phyloP scores from a whole-genome alignment of 768 basidiomycete species.

The Cystofilobasidium macerans region DNA sequence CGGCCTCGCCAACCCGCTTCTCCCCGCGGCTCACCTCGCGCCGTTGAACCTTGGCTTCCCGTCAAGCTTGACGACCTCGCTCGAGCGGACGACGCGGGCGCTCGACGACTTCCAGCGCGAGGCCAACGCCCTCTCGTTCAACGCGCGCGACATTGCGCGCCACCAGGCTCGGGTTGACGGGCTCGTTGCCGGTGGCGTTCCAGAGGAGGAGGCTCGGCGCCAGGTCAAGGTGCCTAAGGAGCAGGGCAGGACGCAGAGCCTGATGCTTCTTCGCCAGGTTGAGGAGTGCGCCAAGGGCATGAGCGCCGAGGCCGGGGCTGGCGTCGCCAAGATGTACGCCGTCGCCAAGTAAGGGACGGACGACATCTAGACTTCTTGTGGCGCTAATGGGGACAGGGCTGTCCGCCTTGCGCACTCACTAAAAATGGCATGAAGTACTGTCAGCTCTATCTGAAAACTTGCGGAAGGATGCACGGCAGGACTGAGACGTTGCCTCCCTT shows the following conservation, averaged over 20 bases:
- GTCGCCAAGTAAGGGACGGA: slow-evolving; percentile 2
- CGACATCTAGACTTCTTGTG: too few relatives aligned
- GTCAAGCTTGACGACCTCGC: slow-evolving; percentile 15
- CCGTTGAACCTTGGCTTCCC: slow-evolving; percentile 23
- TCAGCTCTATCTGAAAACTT: too few relatives aligned
- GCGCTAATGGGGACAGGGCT: too few relatives aligned
- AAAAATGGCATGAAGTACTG: too few relatives aligned
- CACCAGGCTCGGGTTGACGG: slow-evolving; percentile 24
- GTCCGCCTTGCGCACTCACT: too few relatives aligned
- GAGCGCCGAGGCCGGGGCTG: slow-evolving; percentile 9
- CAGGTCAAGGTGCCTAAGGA: slow-evolving; percentile 22
- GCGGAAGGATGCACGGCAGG: too few relatives aligned
- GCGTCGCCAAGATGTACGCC: slow-evolving; percentile 25
- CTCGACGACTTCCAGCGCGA: slow-evolving; percentile 26
- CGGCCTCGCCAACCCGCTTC: neutral
- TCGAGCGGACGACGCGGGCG: slow-evolving; percentile 19
- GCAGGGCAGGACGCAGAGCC: slow-evolving; percentile 7
- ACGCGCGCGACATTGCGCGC: slow-evolving; percentile 26
- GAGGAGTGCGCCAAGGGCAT: slow-evolving; percentile 25
- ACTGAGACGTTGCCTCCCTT: too few relatives aligned
- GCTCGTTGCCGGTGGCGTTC: slow-evolving; percentile 10
- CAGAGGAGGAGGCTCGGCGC: slow-evolving; percentile 23
- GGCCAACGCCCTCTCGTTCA: slow-evolving; percentile 24
- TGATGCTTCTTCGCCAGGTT: slow-evolving; percentile 22
- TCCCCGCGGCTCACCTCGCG: slow-evolving; percentile 6